These are phyloP conservation scores for Mucuna pruriens DNA, from an alignment of 306 rosid species.

Conservation along the genomic window DNA sequence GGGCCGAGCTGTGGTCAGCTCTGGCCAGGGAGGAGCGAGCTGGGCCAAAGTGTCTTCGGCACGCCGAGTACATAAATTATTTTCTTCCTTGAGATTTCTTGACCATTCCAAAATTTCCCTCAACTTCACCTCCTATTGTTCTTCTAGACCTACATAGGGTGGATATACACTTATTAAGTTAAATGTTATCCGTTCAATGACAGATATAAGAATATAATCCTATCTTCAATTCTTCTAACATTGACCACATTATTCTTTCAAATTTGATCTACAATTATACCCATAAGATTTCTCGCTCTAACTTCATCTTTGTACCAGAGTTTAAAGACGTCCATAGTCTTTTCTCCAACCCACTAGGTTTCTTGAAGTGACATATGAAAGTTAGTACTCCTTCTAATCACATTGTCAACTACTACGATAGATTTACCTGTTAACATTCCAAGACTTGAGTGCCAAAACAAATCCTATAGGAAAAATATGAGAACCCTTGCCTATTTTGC, in stretches of 20 bases:
- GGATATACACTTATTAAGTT: neutral
- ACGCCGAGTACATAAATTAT: no score
- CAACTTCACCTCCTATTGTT: neutral
- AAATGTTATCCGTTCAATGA: neutral
- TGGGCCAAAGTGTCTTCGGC: no score
- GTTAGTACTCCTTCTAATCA: neutral
- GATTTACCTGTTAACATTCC: neutral
- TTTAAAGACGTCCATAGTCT: no score
- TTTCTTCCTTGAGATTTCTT: neutral
- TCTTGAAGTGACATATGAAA: neutral
- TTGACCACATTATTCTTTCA: neutral
- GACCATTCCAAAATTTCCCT: neutral
- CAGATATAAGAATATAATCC: neutral
- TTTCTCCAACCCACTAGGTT: no score
- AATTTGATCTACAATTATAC: neutral
- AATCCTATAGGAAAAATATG: neutral
- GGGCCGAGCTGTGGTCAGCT: no score
- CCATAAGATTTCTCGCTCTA: no score
- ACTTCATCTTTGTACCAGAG: no score
- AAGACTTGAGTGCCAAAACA: neutral
- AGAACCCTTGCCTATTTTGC: neutral
- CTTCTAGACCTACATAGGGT: neutral
- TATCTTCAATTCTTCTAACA: neutral
- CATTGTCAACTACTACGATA: neutral
- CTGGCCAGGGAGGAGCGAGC: no score